Base-by-base conservation (phyloP, 2,329 filamentous ascomycete genomes). In the Phoma sp. region DNA sequence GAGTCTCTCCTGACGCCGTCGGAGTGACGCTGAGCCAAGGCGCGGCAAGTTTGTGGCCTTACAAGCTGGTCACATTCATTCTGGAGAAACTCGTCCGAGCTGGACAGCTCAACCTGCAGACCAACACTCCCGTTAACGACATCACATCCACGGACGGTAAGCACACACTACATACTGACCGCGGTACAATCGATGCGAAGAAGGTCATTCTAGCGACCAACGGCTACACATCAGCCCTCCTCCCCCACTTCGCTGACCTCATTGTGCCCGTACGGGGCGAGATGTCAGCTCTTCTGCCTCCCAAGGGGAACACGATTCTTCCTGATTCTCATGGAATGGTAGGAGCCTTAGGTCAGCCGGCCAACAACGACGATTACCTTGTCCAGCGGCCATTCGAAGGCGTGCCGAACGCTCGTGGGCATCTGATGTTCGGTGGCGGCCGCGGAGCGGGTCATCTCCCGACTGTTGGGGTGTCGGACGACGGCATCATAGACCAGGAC, bases 131-230 rank as follows among this genome's bases (percentile, higher is more conserved):
- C 0, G 89, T 86, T 1, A 68, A 69, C 4, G 58, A 71, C 17
- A 72, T 74, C n/a, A 65, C 60, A 2, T 72, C 65, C 24, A 52
- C 61, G 32, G 50, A 62, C 17, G 50, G 56, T 7, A 68, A 55
- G 43, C 93, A 89, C 85, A 79, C 81, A 0, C 77, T 92, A 0
- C 78, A 86, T 41, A 96, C 92, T 0, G 74, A 81, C 0, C 85
- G 91, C 21, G 92, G 92, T n/a, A 78, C 76, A 37, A 82, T 96
- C 51, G 71, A 72, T 0, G 81, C 91, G 1, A 76, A 78, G 12
- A 81, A 84, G 31, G 84, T 96, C 19, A 81, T 96, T 17, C 82
- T 96, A 15, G 89, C 91, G 4, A 94, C 89, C 0, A 96, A 96
- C 69, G 93, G 81, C 3, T 96, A 96, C 74, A 93, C 91, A 0